These are phyloP conservation scores for Dendrobium nobile DNA, from an alignment of 106 monocot species.

Conservation along the genomic window DNA sequence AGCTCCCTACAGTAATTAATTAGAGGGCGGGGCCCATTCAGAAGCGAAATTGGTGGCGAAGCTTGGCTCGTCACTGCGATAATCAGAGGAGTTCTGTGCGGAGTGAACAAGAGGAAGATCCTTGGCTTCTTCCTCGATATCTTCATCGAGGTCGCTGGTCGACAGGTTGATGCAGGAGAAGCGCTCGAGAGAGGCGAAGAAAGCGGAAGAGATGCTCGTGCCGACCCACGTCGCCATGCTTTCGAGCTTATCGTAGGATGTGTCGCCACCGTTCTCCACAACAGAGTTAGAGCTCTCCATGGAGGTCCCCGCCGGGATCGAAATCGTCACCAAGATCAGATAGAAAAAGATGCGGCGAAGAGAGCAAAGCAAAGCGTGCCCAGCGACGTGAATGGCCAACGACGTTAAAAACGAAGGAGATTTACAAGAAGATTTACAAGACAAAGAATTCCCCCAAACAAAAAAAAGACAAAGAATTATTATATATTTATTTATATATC, in stretches of 20 bases:
- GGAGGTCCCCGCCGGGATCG: background rate
- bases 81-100: background rate
- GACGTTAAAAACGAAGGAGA: too few relatives aligned
- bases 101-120: conserved; percentile 1
- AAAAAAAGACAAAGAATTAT: too few relatives aligned
- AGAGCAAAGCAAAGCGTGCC: too few relatives aligned
- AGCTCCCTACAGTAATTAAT: background rate
- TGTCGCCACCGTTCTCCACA: background rate
- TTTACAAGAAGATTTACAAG: too few relatives aligned
- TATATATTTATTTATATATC: too few relatives aligned
- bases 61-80: background rate
- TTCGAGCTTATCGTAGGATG: background rate
- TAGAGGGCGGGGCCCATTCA: background rate
- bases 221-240: conserved; percentile 9
- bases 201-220: background rate
- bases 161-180: conserved; percentile 9
- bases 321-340: background rate
- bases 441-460: too few relatives aligned
- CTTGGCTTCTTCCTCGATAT: conserved; percentile 3
- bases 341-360: too few relatives aligned
- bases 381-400: too few relatives aligned
- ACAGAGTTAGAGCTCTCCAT: background rate
- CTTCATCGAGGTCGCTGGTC: conserved; percentile 5
- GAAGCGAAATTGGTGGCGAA: background rate
- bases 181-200: conserved; percentile 9